Evolutionary conservation across 2,329 filamentous ascomycete species (phyloP), one percentile per base, ranked within the genome.

Genomic region (Sporothrix humicola): DNA sequence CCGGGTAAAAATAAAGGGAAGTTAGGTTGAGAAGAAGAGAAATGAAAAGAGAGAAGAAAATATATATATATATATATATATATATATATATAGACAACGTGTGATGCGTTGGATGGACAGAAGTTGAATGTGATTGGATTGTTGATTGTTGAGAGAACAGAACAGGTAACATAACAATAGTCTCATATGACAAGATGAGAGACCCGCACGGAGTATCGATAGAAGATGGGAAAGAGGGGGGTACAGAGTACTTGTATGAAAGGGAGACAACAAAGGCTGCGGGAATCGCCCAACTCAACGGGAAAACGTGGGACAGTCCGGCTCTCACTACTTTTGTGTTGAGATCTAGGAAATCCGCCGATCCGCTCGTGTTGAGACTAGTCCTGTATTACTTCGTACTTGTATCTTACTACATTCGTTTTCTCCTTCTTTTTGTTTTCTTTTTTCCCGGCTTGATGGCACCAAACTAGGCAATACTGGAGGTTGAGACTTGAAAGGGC

Each of bases 1-100:
- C 69, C 69, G 69, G 69, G 44, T 63, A 71, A 63, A 71, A 48
- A 48, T 48, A 12, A 48, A 48, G 7, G 15, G 46, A 26, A 26
- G 8, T 2, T 26, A 23, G 2, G 10, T 7, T 42, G 46, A 69
- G 46, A 52, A 37, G 12, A 48, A 66, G 65, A 52, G 31, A 68
- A 68, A 48, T 23, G 13, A 15, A 10, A 23, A 44, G 12, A 59
- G 13, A 50, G 31, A 15, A 20, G 8, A 50, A 52, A 17, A 6
- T 54, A 63, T 44, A 31, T 6, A 26, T 26, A 63, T 44, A 31
- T 6, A 26, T 26, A 26, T 26, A 26, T 26, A 26, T 26, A 26
- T 26, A 26, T 26, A 26, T 26, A 26, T 26, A 26, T 26, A 26
- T 1, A 26, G 23, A 26, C 23, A 26, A 26, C 23, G 23, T 26